These are phyloP conservation scores for Castanopsis chinensis DNA, from an alignment of 306 rosid genomes.

Conservation along the genomic window DNA sequence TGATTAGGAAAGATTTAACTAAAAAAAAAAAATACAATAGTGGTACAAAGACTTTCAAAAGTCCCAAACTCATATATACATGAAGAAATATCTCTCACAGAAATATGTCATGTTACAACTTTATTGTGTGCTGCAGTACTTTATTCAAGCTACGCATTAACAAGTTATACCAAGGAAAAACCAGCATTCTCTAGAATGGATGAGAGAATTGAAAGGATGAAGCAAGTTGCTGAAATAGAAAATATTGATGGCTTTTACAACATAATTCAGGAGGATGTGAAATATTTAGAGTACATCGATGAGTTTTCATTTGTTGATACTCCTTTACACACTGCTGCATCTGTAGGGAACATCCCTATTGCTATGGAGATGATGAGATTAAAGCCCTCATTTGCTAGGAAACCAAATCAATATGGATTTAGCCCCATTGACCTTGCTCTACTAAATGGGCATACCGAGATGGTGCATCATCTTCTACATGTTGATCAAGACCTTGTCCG, in stretches of 20 bases:
- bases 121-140: too few species aligned
- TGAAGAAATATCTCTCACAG: too few species aligned
- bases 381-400: neutral
- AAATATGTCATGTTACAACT: too few species aligned
- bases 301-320: conserved; percentile 29
- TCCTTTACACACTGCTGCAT: conserved; percentile 35
- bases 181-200: too few species aligned
- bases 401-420: neutral
- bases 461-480: neutral
- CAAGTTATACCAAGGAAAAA: too few species aligned
- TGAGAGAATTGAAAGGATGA: neutral
- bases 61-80: too few species aligned
- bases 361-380: conserved; percentile 35
- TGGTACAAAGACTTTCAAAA: too few species aligned
- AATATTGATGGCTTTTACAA: conserved; percentile 27
- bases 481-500: neutral
- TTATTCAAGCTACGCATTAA: too few species aligned
- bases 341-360: conserved; percentile 18
- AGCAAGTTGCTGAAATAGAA: conserved; percentile 6
- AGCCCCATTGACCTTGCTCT: conserved; percentile 1
- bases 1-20: too few species aligned
- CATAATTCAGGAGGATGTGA: conserved; percentile 19
- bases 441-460: neutral
- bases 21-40: too few species aligned
- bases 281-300: neutral